A percentile compares a stretch with the other conserved stretches of the same genome.
Evolutionary conservation across 1,284 basidiomycete species (phyloP).

Genomic region (Ustilago loliicola): DNA sequence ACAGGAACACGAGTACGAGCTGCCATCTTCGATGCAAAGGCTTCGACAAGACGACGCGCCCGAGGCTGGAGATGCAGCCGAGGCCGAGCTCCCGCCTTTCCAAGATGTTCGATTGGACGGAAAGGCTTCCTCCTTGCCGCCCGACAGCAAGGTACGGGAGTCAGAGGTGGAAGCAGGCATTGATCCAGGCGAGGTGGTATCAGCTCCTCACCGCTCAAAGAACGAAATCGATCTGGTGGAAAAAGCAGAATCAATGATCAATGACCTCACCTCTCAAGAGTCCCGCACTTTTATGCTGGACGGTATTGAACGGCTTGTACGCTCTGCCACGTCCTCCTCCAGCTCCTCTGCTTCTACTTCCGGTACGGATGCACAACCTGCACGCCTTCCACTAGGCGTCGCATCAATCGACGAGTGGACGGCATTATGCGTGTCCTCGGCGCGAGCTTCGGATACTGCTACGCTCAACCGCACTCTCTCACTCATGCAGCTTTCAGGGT

Average conservation of each 20-base stretch:
- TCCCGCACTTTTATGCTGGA: conserved; percentile 42
- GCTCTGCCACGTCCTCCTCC: conserved; percentile 4
- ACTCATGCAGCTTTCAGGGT: conserved; percentile 45
- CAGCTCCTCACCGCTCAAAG: neutral
- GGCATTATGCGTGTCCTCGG: conserved; percentile 55
- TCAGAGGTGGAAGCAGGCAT: too few relatives aligned
- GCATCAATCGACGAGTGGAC: conserved; percentile 54
- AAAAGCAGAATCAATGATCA: conserved; percentile 37
- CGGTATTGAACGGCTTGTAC: conserved; percentile 34
- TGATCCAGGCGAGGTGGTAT: neutral
- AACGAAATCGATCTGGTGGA: conserved; percentile 11
- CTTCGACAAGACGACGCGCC: neutral
- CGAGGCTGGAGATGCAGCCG: neutral
- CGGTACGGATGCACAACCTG: neutral
- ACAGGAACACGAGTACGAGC: conserved; percentile 27
- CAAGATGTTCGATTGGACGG: conserved; percentile 20
- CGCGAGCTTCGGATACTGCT: conserved; percentile 31
- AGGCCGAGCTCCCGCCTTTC: conserved; percentile 7
- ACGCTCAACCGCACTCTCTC: conserved; percentile 34
- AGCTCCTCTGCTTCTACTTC: conserved; percentile 4
- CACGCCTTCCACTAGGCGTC: conserved; percentile 42
- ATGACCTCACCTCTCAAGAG: conserved; percentile 25
- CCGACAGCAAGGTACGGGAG: neutral
- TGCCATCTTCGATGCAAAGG: conserved; percentile 11
- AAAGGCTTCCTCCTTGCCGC: conserved; percentile 3